Conservation (phyloP, 345 rosid species). For the Sonneratia alba region DNA sequence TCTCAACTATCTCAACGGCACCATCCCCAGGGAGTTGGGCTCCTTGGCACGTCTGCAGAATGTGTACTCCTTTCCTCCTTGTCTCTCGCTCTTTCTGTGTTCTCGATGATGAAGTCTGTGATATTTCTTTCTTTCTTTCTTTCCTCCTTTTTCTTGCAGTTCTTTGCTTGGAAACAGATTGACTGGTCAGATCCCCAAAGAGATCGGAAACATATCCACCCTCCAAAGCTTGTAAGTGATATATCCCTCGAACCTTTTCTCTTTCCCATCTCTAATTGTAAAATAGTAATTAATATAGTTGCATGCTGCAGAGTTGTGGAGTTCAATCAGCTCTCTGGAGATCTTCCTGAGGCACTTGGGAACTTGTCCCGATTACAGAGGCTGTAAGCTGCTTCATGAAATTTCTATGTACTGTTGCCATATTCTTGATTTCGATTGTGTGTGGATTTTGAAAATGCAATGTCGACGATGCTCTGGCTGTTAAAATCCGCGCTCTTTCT, state of each 20-base stretch:
- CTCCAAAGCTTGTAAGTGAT: conserved; percentile 4
- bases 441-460: not conserved
- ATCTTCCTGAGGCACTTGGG: conserved; percentile 7
- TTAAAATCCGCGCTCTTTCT: too few species aligned
- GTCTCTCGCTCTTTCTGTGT: not conserved
- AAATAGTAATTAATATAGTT: not conserved
- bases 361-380: not conserved
- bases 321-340: conserved; percentile 9
- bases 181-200: conserved; percentile 9
- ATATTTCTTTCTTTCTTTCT: too few species aligned
- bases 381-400: conserved; percentile 1
- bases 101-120: not conserved
- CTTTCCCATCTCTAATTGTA: not conserved
- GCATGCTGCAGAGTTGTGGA: conserved; percentile 3
- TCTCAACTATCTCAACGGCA: conserved; percentile 7
- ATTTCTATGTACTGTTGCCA: not conserved
- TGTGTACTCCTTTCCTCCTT: not conserved
- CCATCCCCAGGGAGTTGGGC: conserved; percentile 8
- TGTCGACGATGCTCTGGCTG: not conserved
- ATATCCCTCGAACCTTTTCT: not conserved
- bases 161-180: conserved; percentile 8
- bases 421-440: not conserved
- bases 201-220: conserved; percentile 12
- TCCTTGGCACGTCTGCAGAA: not conserved
- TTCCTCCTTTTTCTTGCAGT: not conserved